Evolutionary conservation across 164 flowering plant species (phyloP).

Genomic region (Houttuynia cordata): DNA sequence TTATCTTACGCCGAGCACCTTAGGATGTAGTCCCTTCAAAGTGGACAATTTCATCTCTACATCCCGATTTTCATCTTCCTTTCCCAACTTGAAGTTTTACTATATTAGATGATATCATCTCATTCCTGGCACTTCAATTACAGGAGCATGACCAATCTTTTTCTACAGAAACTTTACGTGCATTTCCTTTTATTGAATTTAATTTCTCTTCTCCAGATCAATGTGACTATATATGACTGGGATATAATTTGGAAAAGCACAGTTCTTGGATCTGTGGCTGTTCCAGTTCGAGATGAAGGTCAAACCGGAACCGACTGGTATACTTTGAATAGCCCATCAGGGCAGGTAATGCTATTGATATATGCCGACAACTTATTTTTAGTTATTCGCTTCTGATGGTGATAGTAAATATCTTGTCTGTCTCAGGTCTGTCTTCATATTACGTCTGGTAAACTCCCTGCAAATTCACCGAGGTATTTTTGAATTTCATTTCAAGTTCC

Average conservation of each 20-base stretch:
- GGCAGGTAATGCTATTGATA: conserved; percentile 48
- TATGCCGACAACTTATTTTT: background rate
- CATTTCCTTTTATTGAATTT: background rate
- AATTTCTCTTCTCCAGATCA: conserved; percentile 39
- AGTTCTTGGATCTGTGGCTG: conserved; percentile 82
- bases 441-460: conserved; percentile 47
- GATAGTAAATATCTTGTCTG: conserved; percentile 3
- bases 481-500: conserved; percentile 2
- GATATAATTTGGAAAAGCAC: conserved; percentile 98
- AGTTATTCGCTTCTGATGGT: background rate
- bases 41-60: no score
- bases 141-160: no score
- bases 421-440: conserved; percentile 91
- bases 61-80: no score
- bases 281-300: conserved; percentile 71
- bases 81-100: no score
- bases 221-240: conserved; percentile 93
- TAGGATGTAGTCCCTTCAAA: no score
- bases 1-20: no score
- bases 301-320: conserved; percentile 87
- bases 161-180: no score
- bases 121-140: no score
- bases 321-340: conserved; percentile 80
- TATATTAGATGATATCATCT: no score
- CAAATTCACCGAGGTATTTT: conserved; percentile 57